Evolutionary conservation across 768 basidiomycete species (phyloP).

Genomic region (button mushroom (Agaricus bisporus)): DNA sequence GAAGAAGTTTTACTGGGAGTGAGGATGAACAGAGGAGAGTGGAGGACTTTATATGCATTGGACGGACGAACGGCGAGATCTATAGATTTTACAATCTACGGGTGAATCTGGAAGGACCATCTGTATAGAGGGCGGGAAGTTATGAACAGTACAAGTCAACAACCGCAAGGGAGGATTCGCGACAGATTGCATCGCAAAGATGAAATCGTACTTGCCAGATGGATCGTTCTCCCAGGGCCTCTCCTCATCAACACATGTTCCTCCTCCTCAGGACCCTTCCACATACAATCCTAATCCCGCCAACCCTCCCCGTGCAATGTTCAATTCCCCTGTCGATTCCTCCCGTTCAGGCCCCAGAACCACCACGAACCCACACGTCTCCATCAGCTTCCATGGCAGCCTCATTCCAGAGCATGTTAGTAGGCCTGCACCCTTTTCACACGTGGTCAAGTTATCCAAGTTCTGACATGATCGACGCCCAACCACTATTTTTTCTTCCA

Average conservation of each 20-base stretch:
- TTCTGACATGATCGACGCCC: constrained; percentile 12
- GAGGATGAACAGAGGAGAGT: constrained; percentile 8
- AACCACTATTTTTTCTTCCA: constrained; percentile 12
- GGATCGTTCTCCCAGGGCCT: constrained; percentile 9
- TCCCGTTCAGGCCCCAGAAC: background rate
- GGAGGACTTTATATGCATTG: constrained; percentile 9
- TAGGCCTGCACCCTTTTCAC: constrained; percentile 18
- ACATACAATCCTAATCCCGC: constrained; percentile 10
- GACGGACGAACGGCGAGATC: constrained; percentile 7
- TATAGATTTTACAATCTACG: constrained; percentile 8
- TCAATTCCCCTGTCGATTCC: background rate
- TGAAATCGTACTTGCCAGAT: constrained; percentile 21
- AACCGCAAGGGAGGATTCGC: constrained; percentile 27
- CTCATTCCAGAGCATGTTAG: background rate
- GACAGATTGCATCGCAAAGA: constrained; percentile 19
- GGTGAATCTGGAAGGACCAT: constrained; percentile 7
- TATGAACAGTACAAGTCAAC: constrained; percentile 19
- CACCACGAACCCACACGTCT: background rate
- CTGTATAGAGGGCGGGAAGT: constrained; percentile 7
- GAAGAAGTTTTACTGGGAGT: background rate
- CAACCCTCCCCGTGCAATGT: constrained; percentile 10
- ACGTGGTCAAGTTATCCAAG: constrained; percentile 12
- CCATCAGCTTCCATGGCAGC: background rate
- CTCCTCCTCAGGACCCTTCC: background rate
- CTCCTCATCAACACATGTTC: constrained; percentile 8